A percentile compares a stretch with the other conserved stretches of the same genome.
Conservation (phyloP, 1,284 basidiomycete genomes). For the Cerrena zonata region DNA sequence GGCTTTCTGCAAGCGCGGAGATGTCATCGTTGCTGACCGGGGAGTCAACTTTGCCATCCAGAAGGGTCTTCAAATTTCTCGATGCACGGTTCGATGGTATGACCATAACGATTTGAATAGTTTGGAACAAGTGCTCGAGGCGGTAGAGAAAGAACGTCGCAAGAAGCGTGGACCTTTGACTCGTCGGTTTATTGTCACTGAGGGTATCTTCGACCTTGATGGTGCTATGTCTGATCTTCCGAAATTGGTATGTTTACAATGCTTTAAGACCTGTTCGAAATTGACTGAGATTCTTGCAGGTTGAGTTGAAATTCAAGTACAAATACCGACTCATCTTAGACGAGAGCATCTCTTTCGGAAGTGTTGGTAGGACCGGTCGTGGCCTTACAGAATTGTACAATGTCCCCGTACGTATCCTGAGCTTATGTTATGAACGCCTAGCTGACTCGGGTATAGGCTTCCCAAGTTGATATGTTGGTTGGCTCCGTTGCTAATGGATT, state of each 20-base stretch:
- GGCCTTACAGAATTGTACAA: slow-evolving; percentile 93
- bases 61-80: slow-evolving; percentile 94
- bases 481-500: slow-evolving; percentile 87
- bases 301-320: slow-evolving; percentile 91
- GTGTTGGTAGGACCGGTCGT: slow-evolving; percentile 87
- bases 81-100: slow-evolving; percentile 90
- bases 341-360: slow-evolving; percentile 90
- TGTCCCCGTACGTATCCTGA: slow-evolving; percentile 60
- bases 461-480: slow-evolving; percentile 74
- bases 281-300: slow-evolving; percentile 38
- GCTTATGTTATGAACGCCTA: not conserved
- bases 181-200: slow-evolving; percentile 91
- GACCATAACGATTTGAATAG: slow-evolving; percentile 93
- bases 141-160: slow-evolving; percentile 81
- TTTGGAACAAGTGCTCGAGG: slow-evolving; percentile 81
- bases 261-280: not conserved
- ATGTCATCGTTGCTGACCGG: slow-evolving; percentile 96
- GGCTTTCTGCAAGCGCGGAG: slow-evolving; percentile 95
- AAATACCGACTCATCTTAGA: slow-evolving; percentile 95
- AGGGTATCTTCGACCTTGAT: slow-evolving; percentile 94
- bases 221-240: slow-evolving; percentile 89
- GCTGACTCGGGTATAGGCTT: slow-evolving; percentile 37
- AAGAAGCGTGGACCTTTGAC: slow-evolving; percentile 80
- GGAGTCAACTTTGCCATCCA: slow-evolving; percentile 93
- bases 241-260: slow-evolving; percentile 61